Evolutionary conservation across 1,139 yeast species (phyloP).

Genomic region (Suhomyces bokatorum): DNA sequence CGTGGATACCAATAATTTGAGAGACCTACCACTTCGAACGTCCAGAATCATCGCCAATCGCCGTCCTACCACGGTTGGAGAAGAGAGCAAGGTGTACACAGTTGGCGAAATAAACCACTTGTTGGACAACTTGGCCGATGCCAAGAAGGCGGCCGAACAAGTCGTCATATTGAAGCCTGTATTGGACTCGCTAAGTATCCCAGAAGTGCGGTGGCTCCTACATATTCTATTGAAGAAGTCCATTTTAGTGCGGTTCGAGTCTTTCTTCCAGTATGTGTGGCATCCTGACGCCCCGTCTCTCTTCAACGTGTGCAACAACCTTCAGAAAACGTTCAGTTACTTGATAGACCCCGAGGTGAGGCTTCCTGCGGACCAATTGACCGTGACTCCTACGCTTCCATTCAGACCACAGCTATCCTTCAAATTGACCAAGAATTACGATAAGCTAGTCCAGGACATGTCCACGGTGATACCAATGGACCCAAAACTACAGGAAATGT

Average conservation of each 20-base stretch:
- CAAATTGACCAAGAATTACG: constrained; percentile 51
- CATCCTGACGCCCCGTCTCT: constrained; percentile 77
- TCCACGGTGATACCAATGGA: constrained; percentile 27
- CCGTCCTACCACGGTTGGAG: constrained; percentile 21
- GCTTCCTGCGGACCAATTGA: constrained; percentile 45
- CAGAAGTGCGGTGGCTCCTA: constrained; percentile 70
- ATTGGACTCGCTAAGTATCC: constrained; percentile 55
- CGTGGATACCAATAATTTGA: constrained; percentile 30
- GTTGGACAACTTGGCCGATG: constrained; percentile 48
- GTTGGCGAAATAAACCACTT: constrained; percentile 58
- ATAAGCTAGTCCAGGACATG: constrained; percentile 47
- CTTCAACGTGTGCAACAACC: constrained; percentile 65
- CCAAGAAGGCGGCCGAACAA: constrained; percentile 41
- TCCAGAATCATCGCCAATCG: constrained; percentile 44
- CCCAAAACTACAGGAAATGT: constrained; percentile 19
- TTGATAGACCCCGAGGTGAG: constrained; percentile 51
- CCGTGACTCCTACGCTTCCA: constrained; percentile 51
- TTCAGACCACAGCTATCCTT: constrained; percentile 75
- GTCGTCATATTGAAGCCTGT: constrained; percentile 48
- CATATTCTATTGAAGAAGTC: constrained; percentile 64
- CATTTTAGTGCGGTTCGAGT: constrained; percentile 60
- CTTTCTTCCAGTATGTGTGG: constrained; percentile 63
- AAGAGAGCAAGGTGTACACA: constrained; percentile 20
- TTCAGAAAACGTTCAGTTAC: constrained; percentile 61
- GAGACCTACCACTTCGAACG: constrained; percentile 44